Base-by-base conservation (phyloP, 495 filamentous ascomycete genomes). In the Neurospora pannonica region DNA sequence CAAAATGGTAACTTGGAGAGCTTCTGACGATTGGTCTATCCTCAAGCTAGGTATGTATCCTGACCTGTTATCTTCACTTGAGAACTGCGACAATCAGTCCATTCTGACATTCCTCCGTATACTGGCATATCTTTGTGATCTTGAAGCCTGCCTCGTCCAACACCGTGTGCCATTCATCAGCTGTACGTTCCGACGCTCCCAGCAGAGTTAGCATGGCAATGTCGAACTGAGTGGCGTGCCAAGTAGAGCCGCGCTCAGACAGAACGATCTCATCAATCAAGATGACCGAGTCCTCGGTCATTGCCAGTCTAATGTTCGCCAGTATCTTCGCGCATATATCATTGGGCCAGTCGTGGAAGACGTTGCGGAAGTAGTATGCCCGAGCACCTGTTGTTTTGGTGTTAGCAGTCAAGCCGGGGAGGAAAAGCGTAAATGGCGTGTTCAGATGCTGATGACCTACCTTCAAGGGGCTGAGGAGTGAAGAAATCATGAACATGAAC, bases 181-280 rank as follows among this genome's bases (percentile, higher is more conserved):
- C 43, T n/a, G 43, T 24, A 48, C 43, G 43, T 21, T 48, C 43
- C 43, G 43, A 48, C 10, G 43, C 43, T n/a, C 43, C 43, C 43
- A 48, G 8, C 43, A 48, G 19, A 48, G 43, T 48, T 24, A 24
- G 9, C 43, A 48, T 48, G n/a, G 43, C 43, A 9, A 48, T 48
- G 43, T 48, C 43, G n/a, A 48, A 48, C n/a, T 48, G 43, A 21
- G 43, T 48, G 43, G 43, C 43, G 24, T n/a, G 43, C 43, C 43
- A 48, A 48, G n/a, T 48, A 24, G n/a, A 48, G 43, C 43, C 43
- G 43, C 43, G 43, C 43, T 48, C 43, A 21, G n/a, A 48, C 6
- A 88, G 71, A 6, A 87, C 81, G 76, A 85, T 83, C 46, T 88
- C 86, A 70, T 85, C 84, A 46, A 87, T 76, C 37, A 88, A 73